Conservation (phyloP, 2,329 filamentous ascomycete species). For the Fusarium sp. region DNA sequence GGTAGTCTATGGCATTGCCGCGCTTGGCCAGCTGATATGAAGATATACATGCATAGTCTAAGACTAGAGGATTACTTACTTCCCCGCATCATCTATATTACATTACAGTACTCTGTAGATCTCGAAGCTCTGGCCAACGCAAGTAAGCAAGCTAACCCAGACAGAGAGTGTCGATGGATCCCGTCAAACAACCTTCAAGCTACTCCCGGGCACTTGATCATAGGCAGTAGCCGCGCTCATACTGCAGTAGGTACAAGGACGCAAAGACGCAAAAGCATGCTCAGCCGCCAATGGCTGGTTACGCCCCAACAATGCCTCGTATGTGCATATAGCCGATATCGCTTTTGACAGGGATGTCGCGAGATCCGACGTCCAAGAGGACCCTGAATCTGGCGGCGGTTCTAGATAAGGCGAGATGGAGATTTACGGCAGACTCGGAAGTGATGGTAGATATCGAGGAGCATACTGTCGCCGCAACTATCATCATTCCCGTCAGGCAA, state of each 20-base stretch:
- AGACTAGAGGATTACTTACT: neutral
- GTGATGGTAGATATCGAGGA: neutral
- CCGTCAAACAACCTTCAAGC: too few species aligned
- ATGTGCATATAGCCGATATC: conserved; percentile 23
- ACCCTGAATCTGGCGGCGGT: conserved; percentile 23
- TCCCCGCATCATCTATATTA: conserved; percentile 28
- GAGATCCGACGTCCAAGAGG: conserved; percentile 29
- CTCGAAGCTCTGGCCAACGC: conserved; percentile 23
- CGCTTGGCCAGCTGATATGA: conserved; percentile 3
- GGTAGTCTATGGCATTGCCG: conserved; percentile 14
- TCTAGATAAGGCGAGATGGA: neutral
- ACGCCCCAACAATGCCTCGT: conserved; percentile 9
- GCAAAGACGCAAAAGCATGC: too few species aligned
- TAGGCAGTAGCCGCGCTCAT: conserved; percentile 13
- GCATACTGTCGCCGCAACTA: neutral
- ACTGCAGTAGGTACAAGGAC: too few species aligned
- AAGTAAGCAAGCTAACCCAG: neutral
- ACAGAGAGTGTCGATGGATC: too few species aligned
- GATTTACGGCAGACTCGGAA: neutral
- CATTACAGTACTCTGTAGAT: too few species aligned
- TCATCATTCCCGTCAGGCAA: too few species aligned
- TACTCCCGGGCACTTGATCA: too few species aligned
- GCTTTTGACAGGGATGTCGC: conserved; percentile 27
- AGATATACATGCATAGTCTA: too few species aligned
- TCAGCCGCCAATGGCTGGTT: too few species aligned